phyloP scores from a whole-genome alignment of 164 flowering plant genomes.

The Tetracentron sinense region DNA sequence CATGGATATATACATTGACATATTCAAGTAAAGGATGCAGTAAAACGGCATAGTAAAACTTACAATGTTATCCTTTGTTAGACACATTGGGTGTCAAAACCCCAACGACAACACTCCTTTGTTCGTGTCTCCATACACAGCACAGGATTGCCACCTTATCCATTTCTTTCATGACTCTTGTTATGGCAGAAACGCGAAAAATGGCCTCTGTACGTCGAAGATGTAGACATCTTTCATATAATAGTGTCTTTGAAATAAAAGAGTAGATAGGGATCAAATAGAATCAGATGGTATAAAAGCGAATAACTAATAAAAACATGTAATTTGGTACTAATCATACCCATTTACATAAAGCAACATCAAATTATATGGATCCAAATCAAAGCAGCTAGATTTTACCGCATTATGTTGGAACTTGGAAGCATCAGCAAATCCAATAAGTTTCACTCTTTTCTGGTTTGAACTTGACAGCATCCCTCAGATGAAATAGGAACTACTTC shows the following conservation, averaged over 20 bases:
- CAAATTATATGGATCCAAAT: neutral
- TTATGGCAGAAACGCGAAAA: conserved; percentile 80
- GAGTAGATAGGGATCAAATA: conserved; percentile 4
- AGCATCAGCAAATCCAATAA: conserved; percentile 87
- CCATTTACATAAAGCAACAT: neutral
- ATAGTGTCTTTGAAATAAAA: conserved; percentile 53
- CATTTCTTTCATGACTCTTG: conserved; percentile 85
- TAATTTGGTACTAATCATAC: too few relatives aligned
- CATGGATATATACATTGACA: neutral
- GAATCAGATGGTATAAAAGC: neutral
- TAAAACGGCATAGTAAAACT: conserved; percentile 23
- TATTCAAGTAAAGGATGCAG: neutral
- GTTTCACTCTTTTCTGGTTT: conserved; percentile 92
- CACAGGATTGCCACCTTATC: conserved; percentile 89
- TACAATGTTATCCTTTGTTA: conserved; percentile 51
- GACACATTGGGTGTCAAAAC: conserved; percentile 87
- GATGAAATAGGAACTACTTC: conserved; percentile 91
- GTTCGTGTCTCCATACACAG: conserved; percentile 96
- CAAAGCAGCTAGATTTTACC: conserved; percentile 41
- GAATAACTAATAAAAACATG: too few relatives aligned
- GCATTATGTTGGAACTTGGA: conserved; percentile 74
- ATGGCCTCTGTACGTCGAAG: conserved; percentile 61
- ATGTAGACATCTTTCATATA: conserved; percentile 84
- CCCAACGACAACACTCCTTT: conserved; percentile 75
- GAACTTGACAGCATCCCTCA: conserved; percentile 84